Evolutionary conservation across 768 basidiomycete genomes (phyloP).

Genomic region (Leucogyrophana mollusca): DNA sequence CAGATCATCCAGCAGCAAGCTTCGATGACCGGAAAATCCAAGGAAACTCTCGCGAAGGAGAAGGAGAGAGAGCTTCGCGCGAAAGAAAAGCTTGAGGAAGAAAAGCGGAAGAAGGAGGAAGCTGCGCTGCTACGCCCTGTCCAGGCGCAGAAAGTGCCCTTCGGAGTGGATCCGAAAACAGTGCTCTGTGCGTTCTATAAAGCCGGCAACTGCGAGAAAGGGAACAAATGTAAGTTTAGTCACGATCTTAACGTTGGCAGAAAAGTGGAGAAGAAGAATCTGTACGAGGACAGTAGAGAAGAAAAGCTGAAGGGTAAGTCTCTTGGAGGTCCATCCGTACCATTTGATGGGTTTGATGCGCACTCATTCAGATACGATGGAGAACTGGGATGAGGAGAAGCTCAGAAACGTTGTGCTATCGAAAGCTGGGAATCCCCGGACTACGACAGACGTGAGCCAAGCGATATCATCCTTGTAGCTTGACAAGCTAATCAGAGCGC

Average conservation of each 20-base stretch:
- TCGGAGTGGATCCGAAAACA: constrained; percentile 96
- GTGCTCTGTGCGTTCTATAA: constrained; percentile 92
- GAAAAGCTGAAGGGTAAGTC: constrained; percentile 71
- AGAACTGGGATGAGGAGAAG: constrained; percentile 96
- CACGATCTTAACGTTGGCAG: constrained; percentile 87
- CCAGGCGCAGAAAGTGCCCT: constrained; percentile 83
- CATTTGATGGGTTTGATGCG: too few relatives aligned
- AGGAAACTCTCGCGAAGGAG: constrained; percentile 78
- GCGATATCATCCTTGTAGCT: constrained; percentile 13
- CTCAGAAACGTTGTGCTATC: constrained; percentile 82
- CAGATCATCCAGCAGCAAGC: constrained; percentile 78
- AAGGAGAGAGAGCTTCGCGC: constrained; percentile 76
- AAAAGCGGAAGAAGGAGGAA: constrained; percentile 83
- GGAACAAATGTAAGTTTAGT: constrained; percentile 94
- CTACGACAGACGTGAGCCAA: constrained; percentile 78
- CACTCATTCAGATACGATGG: constrained; percentile 88
- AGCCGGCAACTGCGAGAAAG: constrained; percentile 91
- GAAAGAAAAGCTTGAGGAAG: constrained; percentile 76
- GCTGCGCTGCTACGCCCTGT: constrained; percentile 80
- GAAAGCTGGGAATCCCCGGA: constrained; percentile 88
- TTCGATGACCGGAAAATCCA: constrained; percentile 74
- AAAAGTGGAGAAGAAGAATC: constrained; percentile 92
- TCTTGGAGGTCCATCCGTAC: too few relatives aligned
- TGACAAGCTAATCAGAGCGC: constrained; percentile 1
- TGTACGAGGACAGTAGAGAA: constrained; percentile 87